Percentiles rank a stretch among this genome's conserved stretches.
Evolutionary conservation across 106 monocot species (phyloP).

Genomic region (Phalaenopsis aphrodite): DNA sequence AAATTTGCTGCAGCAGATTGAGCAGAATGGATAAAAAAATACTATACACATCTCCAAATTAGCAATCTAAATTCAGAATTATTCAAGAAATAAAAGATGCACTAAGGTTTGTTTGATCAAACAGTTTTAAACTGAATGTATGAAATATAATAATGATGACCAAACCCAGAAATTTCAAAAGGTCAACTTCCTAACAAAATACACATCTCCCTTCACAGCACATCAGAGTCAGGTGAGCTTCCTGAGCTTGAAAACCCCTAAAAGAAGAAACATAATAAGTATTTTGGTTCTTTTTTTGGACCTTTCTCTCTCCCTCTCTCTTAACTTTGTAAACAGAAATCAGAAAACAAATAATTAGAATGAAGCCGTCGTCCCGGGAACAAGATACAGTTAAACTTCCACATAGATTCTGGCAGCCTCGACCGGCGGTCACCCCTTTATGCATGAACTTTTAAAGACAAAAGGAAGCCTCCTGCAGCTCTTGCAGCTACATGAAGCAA

Average conservation of each 20-base stretch:
- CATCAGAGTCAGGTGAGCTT: no score
- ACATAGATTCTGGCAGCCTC: constrained; percentile 2
- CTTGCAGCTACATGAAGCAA: neutral
- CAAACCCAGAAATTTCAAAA: neutral
- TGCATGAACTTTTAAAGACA: neutral
- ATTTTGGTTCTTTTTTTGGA: no score
- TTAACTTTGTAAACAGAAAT: neutral
- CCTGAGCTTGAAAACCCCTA: constrained; percentile 15
- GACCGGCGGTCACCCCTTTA: neutral
- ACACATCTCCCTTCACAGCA: neutral
- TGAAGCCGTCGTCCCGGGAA: constrained; percentile 7
- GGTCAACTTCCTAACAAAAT: neutral
- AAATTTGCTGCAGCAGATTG: no score
- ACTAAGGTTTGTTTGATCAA: no score
- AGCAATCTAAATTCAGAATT: no score
- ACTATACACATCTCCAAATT: no score
- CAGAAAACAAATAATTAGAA: constrained; percentile 4
- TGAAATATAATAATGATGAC: constrained; percentile 22
- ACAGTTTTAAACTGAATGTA: neutral
- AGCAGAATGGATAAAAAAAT: no score
- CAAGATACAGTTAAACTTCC: constrained; percentile 9
- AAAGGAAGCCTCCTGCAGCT: neutral
- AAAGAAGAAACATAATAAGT: neutral
- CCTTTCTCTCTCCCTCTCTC: neutral
- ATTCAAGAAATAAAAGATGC: no score